Conservation (phyloP, 257 asterid genomes). For the Lavandula angustifolia region DNA sequence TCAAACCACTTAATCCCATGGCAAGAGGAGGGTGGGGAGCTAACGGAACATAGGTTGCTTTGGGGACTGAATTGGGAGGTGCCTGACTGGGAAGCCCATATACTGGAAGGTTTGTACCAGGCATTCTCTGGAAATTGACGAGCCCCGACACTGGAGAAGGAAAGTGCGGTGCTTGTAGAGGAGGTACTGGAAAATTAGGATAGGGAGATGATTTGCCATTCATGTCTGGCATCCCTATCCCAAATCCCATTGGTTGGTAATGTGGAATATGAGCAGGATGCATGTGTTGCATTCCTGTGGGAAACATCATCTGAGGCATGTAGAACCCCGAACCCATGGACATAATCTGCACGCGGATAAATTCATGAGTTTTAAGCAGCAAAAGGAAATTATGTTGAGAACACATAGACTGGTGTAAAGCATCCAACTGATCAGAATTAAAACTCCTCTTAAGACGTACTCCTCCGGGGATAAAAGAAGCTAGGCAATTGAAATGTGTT, state of each 20-base stretch:
- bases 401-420: neutral
- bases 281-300: constrained; percentile 69
- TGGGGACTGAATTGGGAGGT: constrained; percentile 44
- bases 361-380: neutral
- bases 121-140: constrained; percentile 51
- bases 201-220: constrained; percentile 52
- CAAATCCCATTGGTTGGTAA: constrained; percentile 65
- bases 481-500: neutral
- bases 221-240: constrained; percentile 82
- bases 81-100: constrained; percentile 67
- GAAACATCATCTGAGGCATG: constrained; percentile 83
- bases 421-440: neutral
- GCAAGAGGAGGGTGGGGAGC: constrained; percentile 42
- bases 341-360: constrained; percentile 65
- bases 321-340: constrained; percentile 92
- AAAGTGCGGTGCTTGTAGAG: constrained; percentile 54
- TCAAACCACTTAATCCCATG: constrained; percentile 35
- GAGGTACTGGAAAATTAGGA: constrained; percentile 57
- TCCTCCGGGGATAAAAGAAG: neutral
- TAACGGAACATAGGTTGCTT: constrained; percentile 49
- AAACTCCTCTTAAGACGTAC: neutral
- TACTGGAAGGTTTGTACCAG: constrained; percentile 47
- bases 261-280: constrained; percentile 70
- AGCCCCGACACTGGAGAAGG: constrained; percentile 52
- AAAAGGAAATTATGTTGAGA: neutral